Evolutionary conservation across 176 grass and related monocot species (phyloP).

Genomic region (barley (Hordeum vulgare)): MorexV3_pseudomolecules_assembly NC_058523.1:387115575-387116074

Average conservation of each 20-base stretch:
- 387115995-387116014: conserved; percentile 23
- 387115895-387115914: background rate
- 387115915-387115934: background rate
- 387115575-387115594: too few species aligned
- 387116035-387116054: conserved; percentile 20
- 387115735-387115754: conserved; percentile 10
- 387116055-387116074: conserved; percentile 21
- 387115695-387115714: conserved; percentile 58
- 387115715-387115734: too few species aligned
- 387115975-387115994: conserved; percentile 1
- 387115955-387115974: conserved; percentile 24
- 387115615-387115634: conserved; percentile 83
- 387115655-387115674: conserved; percentile 86
- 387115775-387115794: background rate
- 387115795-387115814: conserved; percentile 11
- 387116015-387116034: background rate
- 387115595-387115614: too few species aligned
- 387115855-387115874: conserved; percentile 5
- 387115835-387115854: conserved; percentile 9
- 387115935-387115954: background rate
- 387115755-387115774: background rate
- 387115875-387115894: conserved; percentile 18
- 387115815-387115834: conserved; percentile 30
- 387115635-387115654: conserved; percentile 75
- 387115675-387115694: conserved; percentile 98